Conservation (phyloP, 352 stramenopile species). For the Globisporangium apiculatum region DNA sequence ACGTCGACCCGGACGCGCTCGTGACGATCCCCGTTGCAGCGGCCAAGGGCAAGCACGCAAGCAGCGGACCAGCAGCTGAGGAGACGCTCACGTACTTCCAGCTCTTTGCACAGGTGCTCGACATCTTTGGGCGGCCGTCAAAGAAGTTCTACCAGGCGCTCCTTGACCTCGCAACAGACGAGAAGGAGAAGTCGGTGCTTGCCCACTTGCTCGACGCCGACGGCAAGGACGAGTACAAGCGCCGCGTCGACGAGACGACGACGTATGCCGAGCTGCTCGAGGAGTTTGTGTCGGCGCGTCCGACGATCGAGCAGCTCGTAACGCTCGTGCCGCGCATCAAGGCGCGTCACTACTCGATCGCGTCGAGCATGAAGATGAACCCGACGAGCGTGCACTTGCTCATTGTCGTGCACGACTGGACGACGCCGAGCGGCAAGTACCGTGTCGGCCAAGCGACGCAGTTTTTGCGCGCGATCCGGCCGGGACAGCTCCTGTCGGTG, state of each 20-base stretch:
- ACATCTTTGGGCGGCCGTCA: constrained; percentile 74
- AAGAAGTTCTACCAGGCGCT: constrained; percentile 84
- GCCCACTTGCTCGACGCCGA: constrained; percentile 43
- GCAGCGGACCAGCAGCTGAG: constrained; percentile 20
- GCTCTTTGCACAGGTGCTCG: constrained; percentile 75
- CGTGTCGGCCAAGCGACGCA: constrained; percentile 53
- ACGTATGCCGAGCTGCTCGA: constrained; percentile 73
- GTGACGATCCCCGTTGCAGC: constrained; percentile 49
- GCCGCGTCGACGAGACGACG: constrained; percentile 64
- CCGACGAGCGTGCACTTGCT: constrained; percentile 77
- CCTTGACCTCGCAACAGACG: constrained; percentile 49
- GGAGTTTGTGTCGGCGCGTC: constrained; percentile 66
- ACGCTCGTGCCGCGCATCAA: constrained; percentile 77
- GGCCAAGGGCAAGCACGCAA: constrained; percentile 44
- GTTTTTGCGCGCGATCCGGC: constrained; percentile 41
- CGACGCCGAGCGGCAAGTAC: constrained; percentile 63
- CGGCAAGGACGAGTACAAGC: constrained; percentile 82
- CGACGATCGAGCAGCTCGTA: constrained; percentile 55
- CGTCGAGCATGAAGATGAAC: constrained; percentile 86
- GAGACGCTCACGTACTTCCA: constrained; percentile 77
- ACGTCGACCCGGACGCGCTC: constrained; percentile 55
- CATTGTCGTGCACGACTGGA: constrained; percentile 86
- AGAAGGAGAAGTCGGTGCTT: constrained; percentile 62
- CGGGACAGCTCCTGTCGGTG: constrained; percentile 53
- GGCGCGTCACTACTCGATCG: constrained; percentile 88